These are phyloP conservation scores for Eucalyptus shirleyi DNA, from an alignment of 345 rosid genomes.

Conservation along the genomic window DNA sequence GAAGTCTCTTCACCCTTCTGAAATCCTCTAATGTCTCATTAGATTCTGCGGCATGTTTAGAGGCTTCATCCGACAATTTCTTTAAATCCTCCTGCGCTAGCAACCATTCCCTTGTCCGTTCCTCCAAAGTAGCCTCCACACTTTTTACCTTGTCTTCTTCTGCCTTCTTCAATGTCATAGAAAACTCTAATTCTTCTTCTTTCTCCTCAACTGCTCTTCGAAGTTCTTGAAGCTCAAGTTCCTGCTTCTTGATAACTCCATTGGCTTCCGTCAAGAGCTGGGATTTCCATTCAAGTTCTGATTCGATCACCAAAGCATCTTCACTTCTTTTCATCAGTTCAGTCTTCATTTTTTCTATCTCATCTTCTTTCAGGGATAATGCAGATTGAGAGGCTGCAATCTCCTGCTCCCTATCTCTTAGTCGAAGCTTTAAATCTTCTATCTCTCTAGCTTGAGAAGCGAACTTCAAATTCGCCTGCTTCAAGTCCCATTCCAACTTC, in stretches of 20 bases:
- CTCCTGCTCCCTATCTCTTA: slow-evolving; percentile 43
- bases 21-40: slow-evolving; percentile 46
- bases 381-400: slow-evolving; percentile 29
- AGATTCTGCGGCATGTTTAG: slow-evolving; percentile 30
- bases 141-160: slow-evolving; percentile 58
- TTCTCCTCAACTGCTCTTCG: slow-evolving; percentile 30
- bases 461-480: slow-evolving; percentile 31
- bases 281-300: slow-evolving; percentile 41
- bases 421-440: slow-evolving; percentile 42
- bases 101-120: slow-evolving; percentile 65
- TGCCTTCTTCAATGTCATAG: slow-evolving; percentile 19
- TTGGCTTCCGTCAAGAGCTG: slow-evolving; percentile 48
- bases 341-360: slow-evolving; percentile 31
- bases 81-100: slow-evolving; percentile 52
- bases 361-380: slow-evolving; percentile 37
- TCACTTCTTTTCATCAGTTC: slow-evolving; percentile 37
- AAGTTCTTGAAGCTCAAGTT: slow-evolving; percentile 45
- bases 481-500: slow-evolving; percentile 43
- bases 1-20: slow-evolving; percentile 59
- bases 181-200: slow-evolving; percentile 55
- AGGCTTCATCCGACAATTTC: slow-evolving; percentile 26
- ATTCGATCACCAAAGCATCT: slow-evolving; percentile 22
- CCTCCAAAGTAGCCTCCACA: slow-evolving; percentile 48
- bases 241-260: slow-evolving; percentile 53
- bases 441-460: slow-evolving; percentile 64